Conservation (phyloP, 2,329 filamentous ascomycete species). For the Phyllosticta citrichinensis region DNA sequence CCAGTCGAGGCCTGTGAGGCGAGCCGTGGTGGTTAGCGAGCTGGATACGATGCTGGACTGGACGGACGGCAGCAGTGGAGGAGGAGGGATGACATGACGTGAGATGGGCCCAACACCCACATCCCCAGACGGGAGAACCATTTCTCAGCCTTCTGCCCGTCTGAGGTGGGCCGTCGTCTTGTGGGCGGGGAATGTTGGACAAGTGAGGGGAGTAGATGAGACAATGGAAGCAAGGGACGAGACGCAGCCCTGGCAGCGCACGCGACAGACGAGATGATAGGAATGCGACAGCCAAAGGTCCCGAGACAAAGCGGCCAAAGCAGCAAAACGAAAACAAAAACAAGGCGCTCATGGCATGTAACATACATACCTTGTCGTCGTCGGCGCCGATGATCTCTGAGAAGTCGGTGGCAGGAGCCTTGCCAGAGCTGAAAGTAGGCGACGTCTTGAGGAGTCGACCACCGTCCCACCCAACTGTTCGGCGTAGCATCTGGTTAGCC, state of each 20-base stretch:
- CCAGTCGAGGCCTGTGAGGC: not conserved
- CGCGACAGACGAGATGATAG: not conserved
- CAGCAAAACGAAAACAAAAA: not conserved
- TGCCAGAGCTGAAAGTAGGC: not conserved
- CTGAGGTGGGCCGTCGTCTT: not conserved
- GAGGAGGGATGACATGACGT: not conserved
- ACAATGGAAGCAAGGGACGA: not conserved
- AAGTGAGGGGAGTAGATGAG: not conserved
- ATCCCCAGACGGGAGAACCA: not conserved
- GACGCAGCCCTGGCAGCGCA: not conserved
- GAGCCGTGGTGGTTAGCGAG: not conserved
- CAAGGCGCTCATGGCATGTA: not conserved
- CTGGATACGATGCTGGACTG: not conserved
- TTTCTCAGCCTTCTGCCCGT: not conserved
- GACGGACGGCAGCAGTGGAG: not conserved
- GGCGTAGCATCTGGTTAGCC: not conserved
- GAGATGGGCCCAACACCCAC: not conserved
- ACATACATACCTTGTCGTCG: not conserved
- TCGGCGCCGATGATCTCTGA: conserved; percentile 5
- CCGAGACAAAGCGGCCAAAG: not conserved
- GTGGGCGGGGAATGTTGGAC: not conserved
- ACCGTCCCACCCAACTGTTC: conserved; percentile 5
- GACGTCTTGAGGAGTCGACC: conserved; percentile 5
- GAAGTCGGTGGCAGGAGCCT: conserved; percentile 8
- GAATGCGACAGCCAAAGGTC: not conserved